Evolutionary conservation across 2,329 filamentous ascomycete genomes (phyloP), one percentile per base, ranked within the genome.

Genomic region (Alternaria arborescens): DNA sequence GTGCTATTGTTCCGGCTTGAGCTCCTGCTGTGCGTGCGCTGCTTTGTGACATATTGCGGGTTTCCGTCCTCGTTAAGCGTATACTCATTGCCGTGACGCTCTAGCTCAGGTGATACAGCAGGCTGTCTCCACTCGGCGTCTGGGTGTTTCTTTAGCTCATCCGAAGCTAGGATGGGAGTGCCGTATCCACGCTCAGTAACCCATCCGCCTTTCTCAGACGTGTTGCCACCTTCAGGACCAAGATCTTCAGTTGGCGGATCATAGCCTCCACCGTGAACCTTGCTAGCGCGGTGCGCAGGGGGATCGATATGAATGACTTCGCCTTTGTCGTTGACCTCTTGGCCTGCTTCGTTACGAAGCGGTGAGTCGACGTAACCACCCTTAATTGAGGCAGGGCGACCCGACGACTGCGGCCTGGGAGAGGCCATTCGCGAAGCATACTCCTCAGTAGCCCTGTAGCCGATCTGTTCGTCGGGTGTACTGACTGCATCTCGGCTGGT

Each of bases 381-480:
- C 64, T 80, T 82, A 80, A 83, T 59, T 77, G 81, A 60, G 84
- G 86, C 68, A 48, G 74, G 71, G 44, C 71, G 71, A 42, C 69
- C 78, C 61, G 83, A 83, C 64, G 82, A 83, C 24, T 80, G 79
- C 16, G 87, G 86, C 51, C 81, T 84, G 8, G 91, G 90, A n/a
- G 91, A 91, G 44, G 87, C 84, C 62, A 93, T 88, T 62, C 92
- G 90, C 30, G 90, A 91, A 16, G 89, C 85, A 74, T 93, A 97
- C 74, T 97, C 90, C 66, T 97, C 93, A 11, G 88, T 90, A 12
- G 93, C 94, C 63, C 93, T 87, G 80, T 94, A 97, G 20, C 92
- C 95, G 70, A 97, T 88, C 75, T 98, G 91, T 72, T 98, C 94
- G 69, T 91, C 92, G 3, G 95, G 95, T 4, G 93, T 95, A 58